Conservation (phyloP, 2,329 filamentous ascomycete species). For the Arthrobotrys sphaeroides region DNA sequence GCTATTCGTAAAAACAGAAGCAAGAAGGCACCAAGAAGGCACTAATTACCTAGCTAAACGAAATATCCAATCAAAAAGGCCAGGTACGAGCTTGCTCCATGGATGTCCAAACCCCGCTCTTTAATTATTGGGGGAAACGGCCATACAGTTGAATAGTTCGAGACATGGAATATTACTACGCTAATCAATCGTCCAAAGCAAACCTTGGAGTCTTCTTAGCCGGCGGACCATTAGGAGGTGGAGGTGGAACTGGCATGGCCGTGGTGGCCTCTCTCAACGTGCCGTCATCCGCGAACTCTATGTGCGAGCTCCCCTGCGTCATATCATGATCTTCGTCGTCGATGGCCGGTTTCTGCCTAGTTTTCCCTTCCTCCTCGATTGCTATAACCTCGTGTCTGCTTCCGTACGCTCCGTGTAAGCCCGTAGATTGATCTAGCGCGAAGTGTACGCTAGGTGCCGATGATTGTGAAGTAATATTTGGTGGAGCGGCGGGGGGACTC, state of each 20-base stretch:
- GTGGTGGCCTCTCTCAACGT: conserved; percentile 19
- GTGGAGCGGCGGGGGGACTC: conserved; percentile 27
- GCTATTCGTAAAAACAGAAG: too few species aligned
- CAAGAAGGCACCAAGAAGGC: background rate
- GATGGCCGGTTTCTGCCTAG: conserved; percentile 1
- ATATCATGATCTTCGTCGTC: conserved; percentile 47
- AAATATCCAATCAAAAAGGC: background rate
- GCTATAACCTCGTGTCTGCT: conserved; percentile 19
- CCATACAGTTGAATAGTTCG: too few species aligned
- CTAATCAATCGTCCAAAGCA: conserved; percentile 31
- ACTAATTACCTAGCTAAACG: background rate
- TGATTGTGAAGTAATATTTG: background rate
- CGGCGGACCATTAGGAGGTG: conserved; percentile 20
- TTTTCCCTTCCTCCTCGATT: conserved; percentile 15
- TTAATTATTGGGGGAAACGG: too few species aligned
- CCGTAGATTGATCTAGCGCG: conserved; percentile 18
- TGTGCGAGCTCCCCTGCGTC: conserved; percentile 33
- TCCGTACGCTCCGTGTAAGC: conserved; percentile 28
- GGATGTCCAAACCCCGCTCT: background rate
- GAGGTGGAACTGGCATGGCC: conserved; percentile 33
- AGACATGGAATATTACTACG: too few species aligned
- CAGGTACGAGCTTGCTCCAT: background rate
- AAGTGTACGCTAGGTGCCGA: conserved; percentile 41
- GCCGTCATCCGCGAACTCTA: conserved; percentile 33
- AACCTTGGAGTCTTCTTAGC: conserved; percentile 10